Evolutionary conservation across 345 rosid genomes (phyloP).

Genomic region (Salix udensis): DNA sequence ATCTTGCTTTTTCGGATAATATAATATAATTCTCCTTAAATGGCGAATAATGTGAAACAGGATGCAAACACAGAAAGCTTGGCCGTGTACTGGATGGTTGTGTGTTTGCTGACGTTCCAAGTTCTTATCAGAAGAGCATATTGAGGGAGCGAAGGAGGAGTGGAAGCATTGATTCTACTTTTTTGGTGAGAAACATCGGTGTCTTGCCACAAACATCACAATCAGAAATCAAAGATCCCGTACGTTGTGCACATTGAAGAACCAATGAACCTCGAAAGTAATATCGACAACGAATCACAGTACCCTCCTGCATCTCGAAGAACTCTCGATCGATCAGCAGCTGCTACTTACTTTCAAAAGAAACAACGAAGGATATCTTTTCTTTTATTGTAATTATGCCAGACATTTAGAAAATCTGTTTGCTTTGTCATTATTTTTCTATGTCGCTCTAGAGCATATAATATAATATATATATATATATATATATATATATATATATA

Average conservation of each 20-base stretch:
- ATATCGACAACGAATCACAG: slow-evolving; percentile 12
- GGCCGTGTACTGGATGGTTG: slow-evolving; percentile 51
- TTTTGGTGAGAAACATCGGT: slow-evolving; percentile 22
- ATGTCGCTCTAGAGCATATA: not conserved
- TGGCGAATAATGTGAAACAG: slow-evolving; percentile 49
- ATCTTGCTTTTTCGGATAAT: not conserved
- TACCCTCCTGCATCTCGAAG: not conserved
- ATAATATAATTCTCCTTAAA: slow-evolving; percentile 20
- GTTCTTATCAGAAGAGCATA: slow-evolving; percentile 58
- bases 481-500: not conserved
- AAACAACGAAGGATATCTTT: not conserved
- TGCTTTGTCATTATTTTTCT: not conserved
- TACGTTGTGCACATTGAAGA: slow-evolving; percentile 18
- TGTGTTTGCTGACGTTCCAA: slow-evolving; percentile 59
- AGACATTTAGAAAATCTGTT: not conserved
- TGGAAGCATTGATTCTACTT: slow-evolving; percentile 23
- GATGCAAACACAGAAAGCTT: slow-evolving; percentile 53
- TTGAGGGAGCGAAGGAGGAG: slow-evolving; percentile 32
- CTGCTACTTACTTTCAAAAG: not conserved
- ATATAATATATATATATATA: not conserved
- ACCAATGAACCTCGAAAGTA: slow-evolving; percentile 16
- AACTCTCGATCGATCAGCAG: not conserved
- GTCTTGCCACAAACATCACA: slow-evolving; percentile 11
- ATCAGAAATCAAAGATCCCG: not conserved
- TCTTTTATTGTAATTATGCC: not conserved